Evolutionary conservation across 139 green algal genomes (phyloP), one percentile per base, ranked within the genome.

Genomic region (Desmodesmus armatus): DNA sequence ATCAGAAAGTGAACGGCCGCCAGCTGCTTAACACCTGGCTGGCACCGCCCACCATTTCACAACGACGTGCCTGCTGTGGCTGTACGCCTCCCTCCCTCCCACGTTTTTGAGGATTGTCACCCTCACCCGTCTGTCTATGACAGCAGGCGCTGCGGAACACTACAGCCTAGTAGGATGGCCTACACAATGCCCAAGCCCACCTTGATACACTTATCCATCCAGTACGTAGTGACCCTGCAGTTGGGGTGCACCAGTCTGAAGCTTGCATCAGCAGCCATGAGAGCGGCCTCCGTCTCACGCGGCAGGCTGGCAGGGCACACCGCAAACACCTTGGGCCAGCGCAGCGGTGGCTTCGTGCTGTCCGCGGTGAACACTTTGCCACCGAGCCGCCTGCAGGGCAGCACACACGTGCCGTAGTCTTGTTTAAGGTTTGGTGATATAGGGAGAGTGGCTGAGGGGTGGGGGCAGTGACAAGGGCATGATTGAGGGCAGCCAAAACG

Each of bases 281-380:
- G 49, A 1, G 71, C 66, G n/a, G 23, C 35, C 49, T 69, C 80
- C 25, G 40, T 33, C 4, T 44, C 67, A 33, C 29, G 13, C 9
- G 80, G 23, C 23, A 86, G 67, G 80, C 67, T 72, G 67, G 23
- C 19, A 0, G 80, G 67, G 67, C 80, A 86, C 23, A 86, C 67
- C 2, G 80, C 80, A 86, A 86, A 86, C 67, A 71, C 37, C 47
- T 69, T 78, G 55, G 67, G 67, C 13, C 35, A 60, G 40, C 27
- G n/a, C 15, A 27, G 13, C 2, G 80, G 66, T 37, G 67, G 67
- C 80, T 80, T 69, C 29, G 67, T 66, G 63, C 76, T 86, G 80
- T n/a, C 39, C 11, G 71, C 19, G 19, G 41, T 79, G 67, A 86
- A 79, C 23, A 86, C 25, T 19, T 73, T 35, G 5, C 78, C 78